Base-by-base conservation (phyloP, 345 rosid species). In the Populus tremula region DNA sequence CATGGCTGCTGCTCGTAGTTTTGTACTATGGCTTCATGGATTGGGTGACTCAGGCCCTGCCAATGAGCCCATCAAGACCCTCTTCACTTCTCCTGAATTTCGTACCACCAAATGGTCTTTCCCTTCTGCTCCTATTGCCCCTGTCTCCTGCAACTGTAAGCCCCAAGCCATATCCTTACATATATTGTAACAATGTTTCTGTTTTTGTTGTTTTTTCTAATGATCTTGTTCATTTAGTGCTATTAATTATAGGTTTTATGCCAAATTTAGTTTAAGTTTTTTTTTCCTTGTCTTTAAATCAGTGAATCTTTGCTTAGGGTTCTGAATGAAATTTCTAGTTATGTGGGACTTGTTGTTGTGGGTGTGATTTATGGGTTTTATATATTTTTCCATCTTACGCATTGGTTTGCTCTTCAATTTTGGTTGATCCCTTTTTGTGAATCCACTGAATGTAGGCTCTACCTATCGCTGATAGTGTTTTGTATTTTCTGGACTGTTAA, bases 21-120 rank as follows among this genome's bases (percentile, higher is more conserved):
- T 94, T 72, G 69, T 94, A 71, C 84, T 91, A 21, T 92, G 98
- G 98, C 96, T 94, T 76, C 97, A 92, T 74, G 97, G 93, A 8
- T 43, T 92, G 33, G 98, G 97, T 12, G 94, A 92, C 76, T 91
- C 97, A 0, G 96, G 98, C 76, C 98, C 97, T 38, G 94, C 93
- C 6, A 94, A 94, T 80, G 94, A 91, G 84, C 94, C 92, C 78
- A 89, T 92, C 87, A 91, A 83, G 81, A 81, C 91, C 33, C 49
- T 85, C 83, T 91, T 92, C 87, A 85, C 87, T 39, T 88, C 93
- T 23, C 83, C 88, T 0, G 86, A 87, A 86, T 91, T 92, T 72
- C 77, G 78, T 21, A 70, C 73, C 81, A 84, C 96, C 84, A 88
- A 84, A 71, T 94, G 97, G 94, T 89, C 89, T 67, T 94, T 92